Conservation (phyloP, 352 stramenopile species). For the Pelagophyceae sp. region DNA sequence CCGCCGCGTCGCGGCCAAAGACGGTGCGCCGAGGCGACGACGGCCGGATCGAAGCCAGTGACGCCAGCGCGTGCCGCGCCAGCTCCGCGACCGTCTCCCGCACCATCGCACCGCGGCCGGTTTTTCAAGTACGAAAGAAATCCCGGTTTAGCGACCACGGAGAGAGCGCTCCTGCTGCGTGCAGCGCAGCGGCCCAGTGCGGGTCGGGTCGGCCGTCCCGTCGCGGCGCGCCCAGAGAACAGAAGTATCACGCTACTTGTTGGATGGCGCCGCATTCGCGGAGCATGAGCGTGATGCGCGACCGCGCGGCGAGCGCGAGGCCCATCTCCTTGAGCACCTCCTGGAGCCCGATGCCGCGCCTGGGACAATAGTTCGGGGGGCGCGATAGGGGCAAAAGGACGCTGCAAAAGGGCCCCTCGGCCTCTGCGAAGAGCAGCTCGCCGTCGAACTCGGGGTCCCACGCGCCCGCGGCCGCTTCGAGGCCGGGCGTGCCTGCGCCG, state of each 20-base stretch:
- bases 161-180: not conserved
- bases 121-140: not conserved
- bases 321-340: not conserved
- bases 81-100: not conserved
- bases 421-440: not conserved
- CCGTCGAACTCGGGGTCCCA: not conserved
- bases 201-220: too few relatives aligned
- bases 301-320: not conserved
- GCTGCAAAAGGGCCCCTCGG: too few relatives aligned
- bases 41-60: not conserved
- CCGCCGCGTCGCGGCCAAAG: not conserved
- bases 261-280: not conserved
- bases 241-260: not conserved
- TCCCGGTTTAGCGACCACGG: not conserved
- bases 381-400: too few relatives aligned
- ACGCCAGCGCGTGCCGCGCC: not conserved
- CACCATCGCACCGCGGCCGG: not conserved
- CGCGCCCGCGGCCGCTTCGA: not conserved
- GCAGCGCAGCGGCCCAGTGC: not conserved
- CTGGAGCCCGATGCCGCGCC: not conserved
- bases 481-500: not conserved
- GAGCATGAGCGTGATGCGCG: not conserved
- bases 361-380: too few relatives aligned
- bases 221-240: not conserved
- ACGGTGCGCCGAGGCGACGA: not conserved